A percentile compares a stretch with the other conserved stretches of the same genome.
Evolutionary conservation across 352 stramenopile genomes (phyloP).

Genomic region (Thalassiosira oceanica): DNA sequence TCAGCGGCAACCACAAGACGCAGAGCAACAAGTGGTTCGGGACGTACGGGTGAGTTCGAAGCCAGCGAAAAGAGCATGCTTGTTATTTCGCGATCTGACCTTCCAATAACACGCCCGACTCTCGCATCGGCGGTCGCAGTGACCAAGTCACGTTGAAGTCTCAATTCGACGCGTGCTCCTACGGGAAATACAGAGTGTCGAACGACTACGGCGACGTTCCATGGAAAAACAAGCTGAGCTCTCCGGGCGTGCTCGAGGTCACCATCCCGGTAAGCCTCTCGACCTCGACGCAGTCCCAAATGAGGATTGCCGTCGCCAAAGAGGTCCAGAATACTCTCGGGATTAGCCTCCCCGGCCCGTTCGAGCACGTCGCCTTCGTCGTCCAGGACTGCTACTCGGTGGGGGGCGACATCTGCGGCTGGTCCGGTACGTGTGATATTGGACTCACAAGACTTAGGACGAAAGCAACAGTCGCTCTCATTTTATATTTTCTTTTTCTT

Average conservation of each 20-base stretch:
- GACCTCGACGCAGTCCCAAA: not conserved
- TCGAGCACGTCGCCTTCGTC: constrained; percentile 44
- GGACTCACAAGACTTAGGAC: too few relatives aligned
- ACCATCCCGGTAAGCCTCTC: constrained; percentile 11
- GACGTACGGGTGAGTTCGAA: too few relatives aligned
- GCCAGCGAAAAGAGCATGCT: too few relatives aligned
- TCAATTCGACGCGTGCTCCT: constrained; percentile 32
- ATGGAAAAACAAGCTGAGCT: constrained; percentile 4
- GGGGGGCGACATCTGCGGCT: constrained; percentile 6
- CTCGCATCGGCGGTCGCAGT: too few relatives aligned
- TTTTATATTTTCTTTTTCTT: too few relatives aligned
- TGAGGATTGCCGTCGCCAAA: not conserved
- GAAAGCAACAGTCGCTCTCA: not conserved
- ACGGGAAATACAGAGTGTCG: constrained; percentile 22
- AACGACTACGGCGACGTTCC: constrained; percentile 11
- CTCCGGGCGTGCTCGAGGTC: constrained; percentile 43
- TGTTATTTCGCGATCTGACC: too few relatives aligned
- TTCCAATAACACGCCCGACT: too few relatives aligned
- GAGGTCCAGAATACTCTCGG: constrained; percentile 16
- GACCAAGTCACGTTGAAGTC: constrained; percentile 7
- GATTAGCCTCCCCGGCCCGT: constrained; percentile 9
- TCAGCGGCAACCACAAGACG: not conserved
- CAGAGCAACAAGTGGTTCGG: constrained; percentile 39
- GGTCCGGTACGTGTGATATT: constrained; percentile 43
- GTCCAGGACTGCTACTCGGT: constrained; percentile 30